phyloP scores from a whole-genome alignment of 2,329 filamentous ascomycete species.

The Aaosphaeria arxii region DNA sequence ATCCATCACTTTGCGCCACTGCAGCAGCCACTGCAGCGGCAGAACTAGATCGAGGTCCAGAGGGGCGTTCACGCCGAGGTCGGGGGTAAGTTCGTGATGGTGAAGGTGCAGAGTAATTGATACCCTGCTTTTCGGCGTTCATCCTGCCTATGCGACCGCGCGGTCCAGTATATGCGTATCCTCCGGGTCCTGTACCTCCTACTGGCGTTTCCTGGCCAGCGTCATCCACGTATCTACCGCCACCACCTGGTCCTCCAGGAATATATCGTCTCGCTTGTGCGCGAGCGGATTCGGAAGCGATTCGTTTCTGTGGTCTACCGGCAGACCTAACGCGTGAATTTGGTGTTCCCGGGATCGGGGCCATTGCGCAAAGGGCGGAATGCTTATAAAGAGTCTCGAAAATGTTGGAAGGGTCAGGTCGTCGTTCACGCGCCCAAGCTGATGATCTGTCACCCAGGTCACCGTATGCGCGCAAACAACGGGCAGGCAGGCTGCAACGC shows the following conservation, averaged over 20 bases:
- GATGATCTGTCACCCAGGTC: constrained; percentile 4
- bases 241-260: constrained; percentile 81
- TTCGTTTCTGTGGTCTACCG: constrained; percentile 28
- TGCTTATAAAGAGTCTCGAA: constrained; percentile 8
- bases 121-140: constrained; percentile 41
- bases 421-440: constrained; percentile 26
- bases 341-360: constrained; percentile 34
- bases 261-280: constrained; percentile 62
- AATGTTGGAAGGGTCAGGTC: constrained; percentile 10
- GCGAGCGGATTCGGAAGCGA: constrained; percentile 40
- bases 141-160: constrained; percentile 55
- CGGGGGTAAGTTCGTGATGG: constrained; percentile 44
- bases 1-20: constrained; percentile 88
- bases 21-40: constrained; percentile 85
- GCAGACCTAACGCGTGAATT: constrained; percentile 34
- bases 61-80: constrained; percentile 38
- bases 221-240: constrained; percentile 77
- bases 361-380: constrained; percentile 29
- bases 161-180: constrained; percentile 51
- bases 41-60: constrained; percentile 72
- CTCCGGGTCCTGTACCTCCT: constrained; percentile 46
- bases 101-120: constrained; percentile 46
- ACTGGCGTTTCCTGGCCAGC: constrained; percentile 61
- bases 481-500: constrained; percentile 13
- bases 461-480: constrained; percentile 11